Evolutionary conservation across 2,329 filamentous ascomycete species (phyloP).

Genomic region (Emergomyces pasteurianus): DNA sequence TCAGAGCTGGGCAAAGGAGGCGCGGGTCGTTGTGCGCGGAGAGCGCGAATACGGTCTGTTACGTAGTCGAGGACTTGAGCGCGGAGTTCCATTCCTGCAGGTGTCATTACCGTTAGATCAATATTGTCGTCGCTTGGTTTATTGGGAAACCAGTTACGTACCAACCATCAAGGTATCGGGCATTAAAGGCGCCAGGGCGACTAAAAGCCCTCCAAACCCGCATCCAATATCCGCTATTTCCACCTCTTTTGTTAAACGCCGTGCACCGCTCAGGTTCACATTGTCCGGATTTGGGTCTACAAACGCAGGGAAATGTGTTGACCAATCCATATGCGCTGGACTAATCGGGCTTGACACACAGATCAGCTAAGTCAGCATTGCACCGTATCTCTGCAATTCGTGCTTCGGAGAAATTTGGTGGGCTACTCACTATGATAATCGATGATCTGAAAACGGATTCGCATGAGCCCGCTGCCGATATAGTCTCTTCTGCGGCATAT

Average conservation of each 20-base stretch:
- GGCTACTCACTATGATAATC: constrained; percentile 64
- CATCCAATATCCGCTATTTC: constrained; percentile 96
- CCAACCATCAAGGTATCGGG: constrained; percentile 76
- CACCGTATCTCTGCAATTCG: background rate
- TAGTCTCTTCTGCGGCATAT: constrained; percentile 82
- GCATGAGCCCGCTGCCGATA: constrained; percentile 94
- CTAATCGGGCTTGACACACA: constrained; percentile 51
- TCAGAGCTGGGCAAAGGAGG: constrained; percentile 11
- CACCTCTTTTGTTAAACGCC: constrained; percentile 53
- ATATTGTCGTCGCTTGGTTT: background rate
- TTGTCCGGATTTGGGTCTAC: constrained; percentile 31
- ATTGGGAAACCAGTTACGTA: constrained; percentile 28
- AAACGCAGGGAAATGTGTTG: constrained; percentile 66
- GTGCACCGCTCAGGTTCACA: constrained; percentile 21
- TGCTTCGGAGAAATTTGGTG: background rate
- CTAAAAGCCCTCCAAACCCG: constrained; percentile 82
- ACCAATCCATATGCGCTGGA: constrained; percentile 86
- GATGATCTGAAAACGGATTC: constrained; percentile 95
- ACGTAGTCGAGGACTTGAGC: constrained; percentile 84
- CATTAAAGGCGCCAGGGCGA: constrained; percentile 70
- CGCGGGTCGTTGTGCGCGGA: constrained; percentile 44
- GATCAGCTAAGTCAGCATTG: constrained; percentile 9
- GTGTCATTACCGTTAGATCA: background rate
- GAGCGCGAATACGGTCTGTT: constrained; percentile 69
- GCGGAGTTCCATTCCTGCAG: constrained; percentile 76